These are phyloP conservation scores for Xylaria longipes DNA, from an alignment of 495 filamentous ascomycete genomes.

Conservation along the genomic window DNA sequence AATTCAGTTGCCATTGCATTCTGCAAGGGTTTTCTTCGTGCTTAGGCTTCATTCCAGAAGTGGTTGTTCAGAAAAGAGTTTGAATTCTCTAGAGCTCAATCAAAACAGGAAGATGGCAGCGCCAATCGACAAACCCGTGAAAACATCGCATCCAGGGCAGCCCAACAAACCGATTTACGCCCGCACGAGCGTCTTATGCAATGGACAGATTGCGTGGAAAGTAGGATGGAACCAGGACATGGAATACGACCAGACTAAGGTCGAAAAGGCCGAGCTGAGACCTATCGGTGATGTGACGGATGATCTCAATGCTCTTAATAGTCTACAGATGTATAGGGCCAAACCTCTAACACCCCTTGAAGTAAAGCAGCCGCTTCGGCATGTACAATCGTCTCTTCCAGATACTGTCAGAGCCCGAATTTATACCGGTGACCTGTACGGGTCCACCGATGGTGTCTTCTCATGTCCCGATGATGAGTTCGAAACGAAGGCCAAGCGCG, in stretches of 20 bases:
- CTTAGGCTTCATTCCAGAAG: not conserved
- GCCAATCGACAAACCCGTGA: not conserved
- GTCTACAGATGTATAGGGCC: conserved; percentile 15
- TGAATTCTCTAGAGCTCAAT: no score
- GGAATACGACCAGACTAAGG: not conserved
- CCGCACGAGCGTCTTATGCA: conserved; percentile 22
- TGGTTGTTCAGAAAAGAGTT: not conserved
- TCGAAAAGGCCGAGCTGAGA: not conserved
- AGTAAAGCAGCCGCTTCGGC: conserved; percentile 23
- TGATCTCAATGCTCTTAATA: conserved; percentile 21
- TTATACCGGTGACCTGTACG: conserved; percentile 21
- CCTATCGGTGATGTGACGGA: not conserved
- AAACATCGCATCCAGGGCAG: conserved; percentile 1
- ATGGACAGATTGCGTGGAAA: conserved; percentile 22
- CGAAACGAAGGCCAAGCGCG: not conserved
- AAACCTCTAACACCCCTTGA: conserved; percentile 15
- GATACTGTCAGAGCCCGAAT: not conserved
- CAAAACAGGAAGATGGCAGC: conserved; percentile 4
- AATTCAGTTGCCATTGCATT: not conserved
- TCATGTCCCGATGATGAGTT: conserved; percentile 1
- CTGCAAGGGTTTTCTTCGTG: not conserved
- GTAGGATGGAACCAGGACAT: conserved; percentile 1
- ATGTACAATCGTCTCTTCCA: conserved; percentile 19
- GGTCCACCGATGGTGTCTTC: conserved; percentile 13
- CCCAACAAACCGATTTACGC: conserved; percentile 9